Percentiles rank a stretch among this genome's conserved stretches.
Evolutionary conservation across 192 early-diverging fungal genomes (phyloP).

Genomic region (Geosiphon pyriformis): DNA sequence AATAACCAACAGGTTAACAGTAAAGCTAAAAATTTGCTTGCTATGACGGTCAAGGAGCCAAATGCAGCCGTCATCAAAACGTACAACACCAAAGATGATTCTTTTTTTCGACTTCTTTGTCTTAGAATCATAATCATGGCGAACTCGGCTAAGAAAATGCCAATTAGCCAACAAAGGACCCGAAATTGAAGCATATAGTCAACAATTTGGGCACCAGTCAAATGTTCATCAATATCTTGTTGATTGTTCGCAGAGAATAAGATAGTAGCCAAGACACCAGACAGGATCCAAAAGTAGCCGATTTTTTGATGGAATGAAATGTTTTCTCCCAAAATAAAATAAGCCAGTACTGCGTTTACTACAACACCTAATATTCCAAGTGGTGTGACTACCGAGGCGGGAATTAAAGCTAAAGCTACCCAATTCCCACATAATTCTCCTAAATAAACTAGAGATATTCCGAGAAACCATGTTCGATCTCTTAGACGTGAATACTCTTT

Average conservation of each 20-base stretch:
- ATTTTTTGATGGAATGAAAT: slow-evolving; percentile 7
- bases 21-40: slow-evolving; percentile 20
- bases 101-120: neutral
- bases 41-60: slow-evolving; percentile 14
- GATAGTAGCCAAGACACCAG: neutral
- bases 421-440: slow-evolving; percentile 29
- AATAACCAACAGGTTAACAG: slow-evolving; percentile 8
- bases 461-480: slow-evolving; percentile 24
- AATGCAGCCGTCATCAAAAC: slow-evolving; percentile 19
- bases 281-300: slow-evolving; percentile 19
- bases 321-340: slow-evolving; percentile 20
- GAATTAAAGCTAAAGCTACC: slow-evolving; percentile 26
- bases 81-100: slow-evolving; percentile 13
- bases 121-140: neutral
- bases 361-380: slow-evolving; percentile 31
- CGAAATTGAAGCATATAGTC: neutral
- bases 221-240: neutral
- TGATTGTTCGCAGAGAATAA: neutral
- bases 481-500: slow-evolving; percentile 28
- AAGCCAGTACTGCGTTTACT: slow-evolving; percentile 25
- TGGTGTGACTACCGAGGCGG: slow-evolving; percentile 26
- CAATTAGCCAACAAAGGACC: neutral
- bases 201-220: neutral
- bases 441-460: slow-evolving; percentile 19
- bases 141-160: neutral